Percentiles rank a stretch among this genome's conserved stretches.
Conservation (phyloP, 495 filamentous ascomycete genomes). For the Trichoderma gamsii region DNA sequence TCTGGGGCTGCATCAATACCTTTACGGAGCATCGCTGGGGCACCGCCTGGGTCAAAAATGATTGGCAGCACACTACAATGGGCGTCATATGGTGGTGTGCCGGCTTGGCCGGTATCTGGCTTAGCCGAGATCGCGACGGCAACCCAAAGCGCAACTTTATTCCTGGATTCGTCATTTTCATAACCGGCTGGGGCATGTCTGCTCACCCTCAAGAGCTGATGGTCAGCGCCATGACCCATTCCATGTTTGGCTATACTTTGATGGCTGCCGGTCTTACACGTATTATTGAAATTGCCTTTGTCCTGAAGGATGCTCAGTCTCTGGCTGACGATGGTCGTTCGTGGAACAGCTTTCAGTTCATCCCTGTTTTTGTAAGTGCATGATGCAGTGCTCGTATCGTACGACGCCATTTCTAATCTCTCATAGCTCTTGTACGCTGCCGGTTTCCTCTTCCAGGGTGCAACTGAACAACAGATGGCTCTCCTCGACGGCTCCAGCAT, state of each 20-base stretch:
- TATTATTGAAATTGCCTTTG: constrained; percentile 87
- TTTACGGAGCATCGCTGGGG: constrained; percentile 98
- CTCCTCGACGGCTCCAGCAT: constrained; percentile 65
- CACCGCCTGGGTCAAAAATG: constrained; percentile 80
- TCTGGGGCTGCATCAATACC: constrained; percentile 95
- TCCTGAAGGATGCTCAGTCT: constrained; percentile 64
- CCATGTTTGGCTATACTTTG: constrained; percentile 89
- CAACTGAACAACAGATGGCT: constrained; percentile 91
- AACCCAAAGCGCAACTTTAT: constrained; percentile 85
- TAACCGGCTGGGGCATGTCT: constrained; percentile 95
- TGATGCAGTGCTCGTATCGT: not conserved
- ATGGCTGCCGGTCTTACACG: constrained; percentile 82
- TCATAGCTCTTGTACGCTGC: constrained; percentile 82
- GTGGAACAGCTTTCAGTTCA: constrained; percentile 84
- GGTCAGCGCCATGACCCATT: constrained; percentile 84
- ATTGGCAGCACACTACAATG: constrained; percentile 96
- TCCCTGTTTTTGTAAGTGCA: constrained; percentile 77
- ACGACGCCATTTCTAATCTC: constrained; percentile 13
- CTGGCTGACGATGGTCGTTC: constrained; percentile 50
- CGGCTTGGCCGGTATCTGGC: constrained; percentile 85
- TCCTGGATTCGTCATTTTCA: constrained; percentile 78
- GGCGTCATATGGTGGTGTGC: constrained; percentile 97
- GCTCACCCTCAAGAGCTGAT: constrained; percentile 75
- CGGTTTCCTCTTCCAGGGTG: constrained; percentile 95
- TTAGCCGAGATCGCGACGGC: constrained; percentile 77